Conservation (phyloP, 129 eudicot genomes). For the Lactuca saligna region DNA sequence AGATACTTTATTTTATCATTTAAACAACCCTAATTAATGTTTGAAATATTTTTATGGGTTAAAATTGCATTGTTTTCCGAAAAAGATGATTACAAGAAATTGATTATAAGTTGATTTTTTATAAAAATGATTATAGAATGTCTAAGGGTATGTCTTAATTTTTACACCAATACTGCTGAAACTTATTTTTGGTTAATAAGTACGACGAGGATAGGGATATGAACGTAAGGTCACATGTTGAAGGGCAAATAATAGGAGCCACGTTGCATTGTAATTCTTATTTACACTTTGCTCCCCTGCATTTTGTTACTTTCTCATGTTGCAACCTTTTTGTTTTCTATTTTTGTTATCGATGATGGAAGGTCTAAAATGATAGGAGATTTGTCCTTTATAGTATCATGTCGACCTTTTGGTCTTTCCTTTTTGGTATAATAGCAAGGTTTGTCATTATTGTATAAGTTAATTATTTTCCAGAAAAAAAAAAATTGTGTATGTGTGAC, state of each 20-base stretch:
- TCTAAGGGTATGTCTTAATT: too few species aligned
- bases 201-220: constrained; percentile 27
- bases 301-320: background rate
- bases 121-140: too few species aligned
- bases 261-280: constrained; percentile 25
- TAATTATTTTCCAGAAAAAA: too few species aligned
- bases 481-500: background rate
- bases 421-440: background rate
- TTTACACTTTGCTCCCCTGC: constrained; percentile 29
- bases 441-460: background rate
- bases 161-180: too few species aligned
- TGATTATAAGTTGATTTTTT: too few species aligned
- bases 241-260: constrained; percentile 30
- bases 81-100: too few species aligned
- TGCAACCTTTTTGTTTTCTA: constrained; percentile 3
- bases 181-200: too few species aligned
- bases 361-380: constrained; percentile 6
- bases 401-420: background rate
- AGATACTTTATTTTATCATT: too few species aligned
- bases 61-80: too few species aligned
- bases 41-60: too few species aligned
- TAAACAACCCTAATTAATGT: too few species aligned
- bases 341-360: constrained; percentile 5
- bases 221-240: constrained; percentile 27
- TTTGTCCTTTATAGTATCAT: background rate